Conservation (phyloP, 371 early-diverging fungal genomes). For the Nematocida ausubeli region DNA sequence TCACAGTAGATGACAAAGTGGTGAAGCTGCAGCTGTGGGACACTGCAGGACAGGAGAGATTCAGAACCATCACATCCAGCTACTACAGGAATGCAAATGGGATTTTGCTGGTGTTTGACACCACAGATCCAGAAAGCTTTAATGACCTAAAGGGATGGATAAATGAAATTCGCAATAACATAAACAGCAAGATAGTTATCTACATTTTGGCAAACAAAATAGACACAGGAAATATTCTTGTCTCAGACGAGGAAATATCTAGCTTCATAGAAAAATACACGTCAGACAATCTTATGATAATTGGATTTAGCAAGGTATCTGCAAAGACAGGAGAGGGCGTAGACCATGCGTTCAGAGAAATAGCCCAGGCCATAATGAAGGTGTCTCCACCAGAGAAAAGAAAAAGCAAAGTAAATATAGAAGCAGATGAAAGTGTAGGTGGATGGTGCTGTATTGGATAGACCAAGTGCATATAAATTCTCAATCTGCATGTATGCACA, state of each 20-base stretch:
- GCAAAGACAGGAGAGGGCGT: slow-evolving; percentile 47
- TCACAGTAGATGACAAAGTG: slow-evolving; percentile 77
- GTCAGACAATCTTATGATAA: slow-evolving; percentile 20
- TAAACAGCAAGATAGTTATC: slow-evolving; percentile 84
- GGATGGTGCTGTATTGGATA: slow-evolving; percentile 39
- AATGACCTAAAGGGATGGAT: slow-evolving; percentile 93
- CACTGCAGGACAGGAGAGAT: slow-evolving; percentile 99
- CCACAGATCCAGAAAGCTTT: slow-evolving; percentile 90
- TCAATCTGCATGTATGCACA: too few relatives aligned
- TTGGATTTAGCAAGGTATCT: slow-evolving; percentile 42
- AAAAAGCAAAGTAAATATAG: slow-evolving; percentile 16
- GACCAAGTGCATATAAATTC: too few relatives aligned
- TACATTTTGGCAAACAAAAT: slow-evolving; percentile 95
- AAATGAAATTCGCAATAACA: slow-evolving; percentile 90
- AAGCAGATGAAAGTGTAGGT: slow-evolving; percentile 28
- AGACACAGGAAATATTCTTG: slow-evolving; percentile 76
- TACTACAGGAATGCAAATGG: slow-evolving; percentile 78
- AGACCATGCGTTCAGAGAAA: slow-evolving; percentile 7
- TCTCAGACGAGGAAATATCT: slow-evolving; percentile 69
- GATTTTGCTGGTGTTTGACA: slow-evolving; percentile 95
- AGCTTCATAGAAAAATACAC: slow-evolving; percentile 39
- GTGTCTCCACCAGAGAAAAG: background rate
- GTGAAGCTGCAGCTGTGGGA: slow-evolving; percentile 98
- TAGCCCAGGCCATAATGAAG: slow-evolving; percentile 27
- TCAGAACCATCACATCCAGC: slow-evolving; percentile 92